These are phyloP conservation scores for Salix caprea DNA, from an alignment of 345 rosid genomes.

Conservation along the genomic window DNA sequence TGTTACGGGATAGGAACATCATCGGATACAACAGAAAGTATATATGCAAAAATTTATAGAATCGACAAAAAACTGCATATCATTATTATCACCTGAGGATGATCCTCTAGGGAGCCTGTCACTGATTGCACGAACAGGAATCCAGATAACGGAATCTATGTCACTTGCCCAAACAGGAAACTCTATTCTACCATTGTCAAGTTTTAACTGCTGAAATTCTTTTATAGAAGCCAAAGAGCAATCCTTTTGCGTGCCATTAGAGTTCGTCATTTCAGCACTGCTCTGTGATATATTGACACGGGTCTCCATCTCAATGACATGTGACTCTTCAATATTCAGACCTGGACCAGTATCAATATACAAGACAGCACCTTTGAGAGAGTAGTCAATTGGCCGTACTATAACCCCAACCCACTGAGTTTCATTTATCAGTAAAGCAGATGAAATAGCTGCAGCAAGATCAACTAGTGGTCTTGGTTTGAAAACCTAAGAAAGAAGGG, in stretches of 20 bases:
- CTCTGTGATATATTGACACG: constrained; percentile 30
- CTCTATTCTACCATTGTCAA: constrained; percentile 55
- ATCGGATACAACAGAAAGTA: constrained; percentile 11
- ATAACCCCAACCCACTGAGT: constrained; percentile 89
- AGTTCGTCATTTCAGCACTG: constrained; percentile 25
- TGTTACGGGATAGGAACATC: constrained; percentile 6
- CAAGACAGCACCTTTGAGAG: constrained; percentile 76
- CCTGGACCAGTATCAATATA: constrained; percentile 97
- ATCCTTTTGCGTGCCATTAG: constrained; percentile 25
- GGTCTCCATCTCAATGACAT: constrained; percentile 82
- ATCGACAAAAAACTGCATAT: constrained; percentile 9
- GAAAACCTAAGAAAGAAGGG: constrained; percentile 51
- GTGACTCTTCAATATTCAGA: constrained; percentile 68
- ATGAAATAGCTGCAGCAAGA: constrained; percentile 79
- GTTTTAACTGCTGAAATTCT: constrained; percentile 54
- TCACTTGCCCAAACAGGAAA: constrained; percentile 93
- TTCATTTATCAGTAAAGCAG: constrained; percentile 85
- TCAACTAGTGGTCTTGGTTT: constrained; percentile 95
- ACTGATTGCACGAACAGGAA: constrained; percentile 72
- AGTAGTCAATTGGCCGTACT: constrained; percentile 70
- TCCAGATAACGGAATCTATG: constrained; percentile 72
- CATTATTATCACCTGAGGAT: constrained; percentile 61
- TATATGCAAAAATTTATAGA: neutral
- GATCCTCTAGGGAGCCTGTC: constrained; percentile 83
- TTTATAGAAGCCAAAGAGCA: constrained; percentile 34